phyloP scores from a whole-genome alignment of 306 rosid genomes.

The Vachellia pachyceras region DNA sequence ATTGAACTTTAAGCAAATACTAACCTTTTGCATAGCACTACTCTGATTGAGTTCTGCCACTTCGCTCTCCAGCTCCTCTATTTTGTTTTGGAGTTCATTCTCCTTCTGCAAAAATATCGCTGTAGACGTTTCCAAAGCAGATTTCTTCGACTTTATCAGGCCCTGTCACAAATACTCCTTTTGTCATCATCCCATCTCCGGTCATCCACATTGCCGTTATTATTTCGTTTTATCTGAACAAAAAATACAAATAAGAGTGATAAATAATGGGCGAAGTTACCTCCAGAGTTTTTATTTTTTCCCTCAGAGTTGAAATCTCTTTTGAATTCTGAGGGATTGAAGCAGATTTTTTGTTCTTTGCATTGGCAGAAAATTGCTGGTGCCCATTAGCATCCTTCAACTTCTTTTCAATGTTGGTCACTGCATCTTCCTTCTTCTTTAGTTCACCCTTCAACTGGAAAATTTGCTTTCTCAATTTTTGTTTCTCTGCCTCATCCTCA shows the following conservation, averaged over 20 bases:
- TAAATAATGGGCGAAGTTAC: conserved; percentile 50
- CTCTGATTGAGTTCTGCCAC: conserved; percentile 63
- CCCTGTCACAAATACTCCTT: conserved; percentile 56
- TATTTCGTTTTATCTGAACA: not conserved
- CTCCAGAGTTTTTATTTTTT: conserved; percentile 82
- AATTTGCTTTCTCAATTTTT: conserved; percentile 68
- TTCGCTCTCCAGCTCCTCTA: conserved; percentile 69
- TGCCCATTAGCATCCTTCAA: conserved; percentile 62
- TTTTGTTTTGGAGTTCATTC: conserved; percentile 72
- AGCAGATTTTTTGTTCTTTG: conserved; percentile 51
- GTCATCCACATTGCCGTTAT: conserved; percentile 14
- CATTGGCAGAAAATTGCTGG: conserved; percentile 40
- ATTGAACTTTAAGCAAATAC: not conserved
- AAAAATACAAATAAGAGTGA: not conserved
- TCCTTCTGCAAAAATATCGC: conserved; percentile 68
- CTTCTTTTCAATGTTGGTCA: conserved; percentile 59
- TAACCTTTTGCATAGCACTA: conserved; percentile 63
- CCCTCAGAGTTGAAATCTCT: conserved; percentile 72
- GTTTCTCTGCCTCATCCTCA: conserved; percentile 80
- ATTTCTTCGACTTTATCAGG: conserved; percentile 66
- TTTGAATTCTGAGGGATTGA: conserved; percentile 54
- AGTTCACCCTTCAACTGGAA: conserved; percentile 62
- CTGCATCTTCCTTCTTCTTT: conserved; percentile 72
- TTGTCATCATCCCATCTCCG: conserved; percentile 23
- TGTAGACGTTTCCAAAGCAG: conserved; percentile 64